Evolutionary conservation across 768 basidiomycete species (phyloP).

Genomic region (Tephrocybe sp.): DNA sequence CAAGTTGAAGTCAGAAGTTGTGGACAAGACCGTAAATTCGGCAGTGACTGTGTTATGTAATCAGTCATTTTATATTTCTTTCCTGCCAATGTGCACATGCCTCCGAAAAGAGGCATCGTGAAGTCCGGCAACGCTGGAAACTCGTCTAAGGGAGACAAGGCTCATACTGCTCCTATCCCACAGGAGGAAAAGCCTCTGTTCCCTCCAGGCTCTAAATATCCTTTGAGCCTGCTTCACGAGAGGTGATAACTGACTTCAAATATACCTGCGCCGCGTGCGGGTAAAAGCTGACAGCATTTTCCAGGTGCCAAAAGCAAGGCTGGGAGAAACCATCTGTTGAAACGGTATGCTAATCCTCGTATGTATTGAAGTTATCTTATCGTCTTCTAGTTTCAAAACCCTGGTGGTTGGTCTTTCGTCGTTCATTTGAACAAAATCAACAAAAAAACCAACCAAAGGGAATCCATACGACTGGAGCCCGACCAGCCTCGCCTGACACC

Average conservation of each 20-base stretch:
- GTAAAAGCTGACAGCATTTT: not conserved
- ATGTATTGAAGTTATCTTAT: constrained; percentile 7
- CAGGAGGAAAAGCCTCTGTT: constrained; percentile 64
- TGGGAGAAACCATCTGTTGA: constrained; percentile 88
- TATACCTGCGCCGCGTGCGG: not conserved
- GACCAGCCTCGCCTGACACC: constrained; percentile 67
- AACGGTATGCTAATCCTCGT: constrained; percentile 45
- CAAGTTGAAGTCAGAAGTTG: constrained; percentile 4
- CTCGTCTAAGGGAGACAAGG: constrained; percentile 57
- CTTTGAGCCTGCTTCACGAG: constrained; percentile 77
- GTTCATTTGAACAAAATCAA: constrained; percentile 68
- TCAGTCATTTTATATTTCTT: not conserved
- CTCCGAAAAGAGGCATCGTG: constrained; percentile 74
- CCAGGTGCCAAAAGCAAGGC: constrained; percentile 83
- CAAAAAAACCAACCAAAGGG: constrained; percentile 68
- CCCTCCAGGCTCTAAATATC: constrained; percentile 84
- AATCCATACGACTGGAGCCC: constrained; percentile 71
- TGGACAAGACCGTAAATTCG: not conserved
- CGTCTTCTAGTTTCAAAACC: constrained; percentile 41
- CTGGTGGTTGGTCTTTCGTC: constrained; percentile 59
- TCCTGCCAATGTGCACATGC: constrained; percentile 45
- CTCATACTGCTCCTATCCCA: constrained; percentile 20
- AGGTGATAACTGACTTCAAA: constrained; percentile 40
- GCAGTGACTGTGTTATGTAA: constrained; percentile 13
- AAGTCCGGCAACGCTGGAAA: constrained; percentile 92